A percentile compares a stretch with the other conserved stretches of the same genome.
These are phyloP conservation scores for Funneliformis caledonium DNA, from an alignment of 371 early-diverging fungal species.

Conservation along the genomic window DNA sequence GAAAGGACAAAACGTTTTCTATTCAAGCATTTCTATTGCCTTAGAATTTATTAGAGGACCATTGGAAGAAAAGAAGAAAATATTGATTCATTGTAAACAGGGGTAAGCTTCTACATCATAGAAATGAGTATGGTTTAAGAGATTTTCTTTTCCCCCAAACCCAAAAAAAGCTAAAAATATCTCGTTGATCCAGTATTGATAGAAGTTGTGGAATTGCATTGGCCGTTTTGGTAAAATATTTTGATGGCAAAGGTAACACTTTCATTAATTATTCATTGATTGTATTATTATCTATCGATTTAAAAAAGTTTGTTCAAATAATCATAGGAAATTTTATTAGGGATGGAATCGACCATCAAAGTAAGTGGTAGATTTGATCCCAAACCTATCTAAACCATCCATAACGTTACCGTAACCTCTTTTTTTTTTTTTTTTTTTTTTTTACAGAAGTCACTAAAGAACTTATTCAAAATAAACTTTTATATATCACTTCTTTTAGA, in stretches of 20 bases:
- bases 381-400: too few relatives aligned
- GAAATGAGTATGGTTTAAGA: background rate
- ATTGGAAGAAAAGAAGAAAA: conserved; percentile 44
- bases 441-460: conserved; percentile 28
- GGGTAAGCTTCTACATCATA: conserved; percentile 4
- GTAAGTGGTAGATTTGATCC: background rate
- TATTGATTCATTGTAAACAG: conserved; percentile 50
- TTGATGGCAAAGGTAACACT: conserved; percentile 50
- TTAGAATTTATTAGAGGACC: conserved; percentile 53
- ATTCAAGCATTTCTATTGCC: conserved; percentile 59
- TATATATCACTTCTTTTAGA: conserved; percentile 10
- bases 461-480: conserved; percentile 18
- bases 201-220: conserved; percentile 80
- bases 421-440: background rate
- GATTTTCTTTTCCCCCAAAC: conserved; percentile 1
- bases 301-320: background rate
- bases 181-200: conserved; percentile 48
- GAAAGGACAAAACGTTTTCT: conserved; percentile 66
- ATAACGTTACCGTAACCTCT: too few relatives aligned
- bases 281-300: background rate
- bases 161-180: conserved; percentile 48
- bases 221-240: conserved; percentile 63
- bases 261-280: background rate
- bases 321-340: conserved; percentile 11
- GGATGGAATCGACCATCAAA: conserved; percentile 24